Evolutionary conservation across 805 yeast species (phyloP), one percentile per base, ranked within the genome.

Genomic region (Sugiyamaella floridensis): DNA sequence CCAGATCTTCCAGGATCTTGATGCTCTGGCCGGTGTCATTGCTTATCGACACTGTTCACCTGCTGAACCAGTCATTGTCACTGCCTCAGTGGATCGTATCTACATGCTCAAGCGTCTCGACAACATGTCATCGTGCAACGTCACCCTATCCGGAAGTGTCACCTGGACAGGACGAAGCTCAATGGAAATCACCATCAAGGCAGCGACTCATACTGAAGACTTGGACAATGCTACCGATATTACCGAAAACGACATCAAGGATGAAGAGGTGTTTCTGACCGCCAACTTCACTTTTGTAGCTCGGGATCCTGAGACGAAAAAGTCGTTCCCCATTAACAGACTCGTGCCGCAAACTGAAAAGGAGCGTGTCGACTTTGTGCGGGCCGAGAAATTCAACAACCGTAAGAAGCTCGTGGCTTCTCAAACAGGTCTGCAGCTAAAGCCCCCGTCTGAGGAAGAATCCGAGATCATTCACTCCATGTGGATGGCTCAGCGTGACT

Each of bases 201-300:
- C 97, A 1, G 86, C 88, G 58, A 82, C 95, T 2, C 82, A 81
- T 52, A 82, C 80, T 49, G 78, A 75, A 12, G 73, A 73, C 8
- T 58, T 80, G 8, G 86, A 86, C 4, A 64, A 66, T 14, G 75
- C 74, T 26, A 71, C 85, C 52, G 75, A 77, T 11, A 49, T 64
- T 40, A 62, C 60, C n/a, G 84, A 83, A 55, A 76, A 72, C 2
- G 72, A 79, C 40, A 77, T 89, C 55, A 78, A 80, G 22, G 78
- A 76, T 10, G 82, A 81, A 22, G 83, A 86, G 47, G 82, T 87
- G 19, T 88, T 90, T 67, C 70, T 90, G 61, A 83, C 89, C 32
- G 97, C 97, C 6, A 87, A 86, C 64, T 90, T 90, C 74, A 90
- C 98, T 0, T 90, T 90, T 71, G 98, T 89, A 34, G 97, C 97